Conservation (phyloP, 208 protist genomes). For the Acanthamoeba royreba region DNA sequence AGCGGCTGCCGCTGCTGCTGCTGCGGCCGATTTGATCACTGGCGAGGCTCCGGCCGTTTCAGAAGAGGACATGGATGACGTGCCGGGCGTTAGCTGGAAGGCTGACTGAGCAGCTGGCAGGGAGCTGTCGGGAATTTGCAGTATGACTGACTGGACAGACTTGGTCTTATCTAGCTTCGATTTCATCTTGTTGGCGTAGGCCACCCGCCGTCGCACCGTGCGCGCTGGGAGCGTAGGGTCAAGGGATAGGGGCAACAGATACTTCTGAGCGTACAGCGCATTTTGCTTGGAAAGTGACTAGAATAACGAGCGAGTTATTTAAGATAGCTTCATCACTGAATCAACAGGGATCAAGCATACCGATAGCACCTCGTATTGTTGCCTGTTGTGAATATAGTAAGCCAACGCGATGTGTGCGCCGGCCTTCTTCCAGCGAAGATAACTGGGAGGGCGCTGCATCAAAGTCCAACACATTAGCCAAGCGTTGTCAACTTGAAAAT, state of each 20-base stretch:
- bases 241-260: not conserved
- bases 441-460: not conserved
- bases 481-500: no score
- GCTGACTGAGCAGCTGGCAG: not conserved
- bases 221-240: not conserved
- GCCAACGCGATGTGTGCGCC: not conserved
- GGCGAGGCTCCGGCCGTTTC: not conserved
- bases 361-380: not conserved
- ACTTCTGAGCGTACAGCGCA: not conserved
- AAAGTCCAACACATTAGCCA: no score
- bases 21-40: not conserved
- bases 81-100: not conserved
- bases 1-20: not conserved
- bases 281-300: not conserved
- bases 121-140: not conserved
- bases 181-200: not conserved
- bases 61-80: not conserved
- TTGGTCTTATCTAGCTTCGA: not conserved
- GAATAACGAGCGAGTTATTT: not conserved
- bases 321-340: no score
- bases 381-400: not conserved
- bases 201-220: not conserved
- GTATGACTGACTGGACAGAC: not conserved
- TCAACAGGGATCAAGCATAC: no score
- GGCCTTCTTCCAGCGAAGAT: not conserved